Base-by-base conservation (phyloP, 2,329 filamentous ascomycete genomes). In the Ascochyta fabae region DNA sequence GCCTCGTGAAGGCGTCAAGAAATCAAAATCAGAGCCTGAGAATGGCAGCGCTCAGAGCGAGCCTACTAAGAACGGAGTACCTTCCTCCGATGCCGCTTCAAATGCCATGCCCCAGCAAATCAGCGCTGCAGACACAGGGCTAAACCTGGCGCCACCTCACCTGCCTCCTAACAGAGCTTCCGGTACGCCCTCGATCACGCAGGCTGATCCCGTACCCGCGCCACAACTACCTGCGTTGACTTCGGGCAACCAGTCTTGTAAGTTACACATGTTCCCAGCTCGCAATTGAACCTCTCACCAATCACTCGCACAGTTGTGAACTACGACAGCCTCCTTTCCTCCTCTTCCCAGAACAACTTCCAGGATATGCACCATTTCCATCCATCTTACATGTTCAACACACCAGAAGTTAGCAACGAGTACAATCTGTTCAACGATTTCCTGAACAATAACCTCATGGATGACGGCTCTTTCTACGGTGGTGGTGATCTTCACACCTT, bases 361-460 rank as follows among this genome's bases (percentile, higher is more conserved):
- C 89, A 96, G 81, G 92, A 97, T 77, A 95, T 97, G 88, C 92
- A 95, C 79, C 91, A 88, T 73, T 92, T 93, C 72, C 92, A 97
- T 78, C 90, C 91, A 56, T 95, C 91, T 71, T 98, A 95, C 80
- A 93, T 96, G 89, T 96, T 97, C 79, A 89, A 89, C 73, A 86
- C 87, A n/a, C 91, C 92, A 60, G 95, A 99, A 78, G 91, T 97
- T 67, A 93, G 90, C 58, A 95, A 95, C 78, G 95, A 99, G 80
- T 97, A 96, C 76, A 96, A 97, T 73, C 81, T 98, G 47, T 86
- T 99, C 71, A 96, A 96, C 80, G 94, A 99, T 76, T 98, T 98
- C 73, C 84, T 99, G 58, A 95, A 93, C 76, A 96, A 88, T 65
- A 96, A 91, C 72, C 80, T 97, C 51, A 84, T 97, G 62, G 93